These are phyloP conservation scores for Akebia trifoliata DNA, from an alignment of 164 flowering plant genomes.

Conservation along the genomic window DNA sequence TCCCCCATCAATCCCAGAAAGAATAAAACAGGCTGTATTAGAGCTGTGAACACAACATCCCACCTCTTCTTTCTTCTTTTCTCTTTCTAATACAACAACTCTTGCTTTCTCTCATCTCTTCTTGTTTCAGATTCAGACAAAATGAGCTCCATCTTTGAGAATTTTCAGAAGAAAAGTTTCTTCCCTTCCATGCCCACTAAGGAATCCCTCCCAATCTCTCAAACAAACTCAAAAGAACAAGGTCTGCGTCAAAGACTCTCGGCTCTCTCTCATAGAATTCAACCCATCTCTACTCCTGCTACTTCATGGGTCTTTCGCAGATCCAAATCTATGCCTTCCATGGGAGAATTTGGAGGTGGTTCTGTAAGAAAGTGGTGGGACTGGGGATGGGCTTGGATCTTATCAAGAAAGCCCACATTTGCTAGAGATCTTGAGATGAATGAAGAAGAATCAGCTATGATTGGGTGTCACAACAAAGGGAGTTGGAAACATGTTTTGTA, in stretches of 20 bases:
- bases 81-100: not conserved
- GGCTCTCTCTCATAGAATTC: conserved; percentile 44
- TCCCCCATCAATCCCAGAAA: conserved; percentile 8
- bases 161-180: conserved; percentile 16
- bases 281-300: conserved; percentile 30
- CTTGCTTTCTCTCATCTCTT: not conserved
- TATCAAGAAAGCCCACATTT: conserved; percentile 61
- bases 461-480: conserved; percentile 53
- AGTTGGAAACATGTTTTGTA: conserved; percentile 64
- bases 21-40: conserved; percentile 29
- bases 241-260: conserved; percentile 47
- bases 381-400: conserved; percentile 70
- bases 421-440: conserved; percentile 82
- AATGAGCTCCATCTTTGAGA: conserved; percentile 23
- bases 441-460: conserved; percentile 45
- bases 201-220: conserved; percentile 31
- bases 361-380: conserved; percentile 81
- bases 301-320: conserved; percentile 45
- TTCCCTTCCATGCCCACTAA: conserved; percentile 15
- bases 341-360: conserved; percentile 40
- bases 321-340: conserved; percentile 59
- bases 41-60: conserved; percentile 21
- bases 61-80: conserved; percentile 1
- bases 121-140: not conserved
- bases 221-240: conserved; percentile 14